A percentile compares a stretch with the other conserved stretches of the same genome.
Evolutionary conservation across 192 early-diverging fungal species (phyloP).

Genomic region (Backusella tarrabulga): DNA sequence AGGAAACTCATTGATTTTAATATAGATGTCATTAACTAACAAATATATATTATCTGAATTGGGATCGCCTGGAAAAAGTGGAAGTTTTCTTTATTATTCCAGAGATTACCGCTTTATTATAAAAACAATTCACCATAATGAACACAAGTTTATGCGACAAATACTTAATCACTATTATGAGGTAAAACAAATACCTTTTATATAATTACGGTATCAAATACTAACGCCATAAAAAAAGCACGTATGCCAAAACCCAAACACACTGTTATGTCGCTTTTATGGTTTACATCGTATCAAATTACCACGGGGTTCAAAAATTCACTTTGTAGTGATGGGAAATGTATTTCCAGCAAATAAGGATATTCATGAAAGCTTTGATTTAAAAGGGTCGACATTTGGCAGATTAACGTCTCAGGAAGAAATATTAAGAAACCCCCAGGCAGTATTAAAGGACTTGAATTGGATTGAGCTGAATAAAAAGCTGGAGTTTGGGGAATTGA

Average conservation of each 20-base stretch:
- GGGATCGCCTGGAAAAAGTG: constrained; percentile 93
- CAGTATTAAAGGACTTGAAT: constrained; percentile 95
- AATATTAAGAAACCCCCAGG: constrained; percentile 72
- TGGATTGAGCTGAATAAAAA: constrained; percentile 76
- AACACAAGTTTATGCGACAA: constrained; percentile 91
- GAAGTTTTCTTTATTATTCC: constrained; percentile 96
- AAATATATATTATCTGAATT: constrained; percentile 97
- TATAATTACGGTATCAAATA: not conserved
- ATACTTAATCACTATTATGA: constrained; percentile 88
- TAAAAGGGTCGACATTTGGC: constrained; percentile 93
- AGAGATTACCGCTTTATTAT: constrained; percentile 98
- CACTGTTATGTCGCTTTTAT: constrained; percentile 90
- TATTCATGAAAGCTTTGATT: constrained; percentile 94
- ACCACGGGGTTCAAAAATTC: constrained; percentile 88
- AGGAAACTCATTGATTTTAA: not conserved
- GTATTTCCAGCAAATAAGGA: constrained; percentile 97
- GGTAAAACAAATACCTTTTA: constrained; percentile 29
- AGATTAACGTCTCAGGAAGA: constrained; percentile 77
- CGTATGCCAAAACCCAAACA: constrained; percentile 84
- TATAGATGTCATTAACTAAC: constrained; percentile 83
- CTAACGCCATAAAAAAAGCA: constrained; percentile 45
- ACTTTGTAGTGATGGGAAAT: constrained; percentile 99
- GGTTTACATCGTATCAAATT: constrained; percentile 95
- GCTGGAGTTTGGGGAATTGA: constrained; percentile 79
- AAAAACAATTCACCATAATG: constrained; percentile 94